Base-by-base conservation (phyloP, 768 basidiomycete genomes). In the Boletus pseudopeckii region DNA sequence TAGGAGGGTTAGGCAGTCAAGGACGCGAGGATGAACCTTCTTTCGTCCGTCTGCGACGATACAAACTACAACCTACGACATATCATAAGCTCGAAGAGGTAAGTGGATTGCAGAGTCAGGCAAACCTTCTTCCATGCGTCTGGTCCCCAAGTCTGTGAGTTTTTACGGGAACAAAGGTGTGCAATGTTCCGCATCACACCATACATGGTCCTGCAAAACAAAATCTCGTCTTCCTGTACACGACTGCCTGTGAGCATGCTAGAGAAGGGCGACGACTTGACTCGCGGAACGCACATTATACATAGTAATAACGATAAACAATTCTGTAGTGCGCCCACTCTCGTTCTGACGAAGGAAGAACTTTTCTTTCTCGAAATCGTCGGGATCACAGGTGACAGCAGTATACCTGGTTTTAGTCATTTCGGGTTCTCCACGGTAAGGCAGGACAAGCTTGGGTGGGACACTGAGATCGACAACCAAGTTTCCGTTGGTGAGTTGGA, bases 271-370 rank as follows among this genome's bases (percentile, higher is more conserved):
- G 7, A 26, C 14, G 5, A 42, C 3, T 34, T 33, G n/a, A 54
- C n/a, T n/a, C 32, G 46, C 22, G 24, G 24, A 20, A 69, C 86
- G 66, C 69, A 96, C 95, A 68, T 97, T 97, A 68, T 88, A 97
- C 92, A 97, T 93, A 22, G 94, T 98, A 63, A 98, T 89, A 53
- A 92, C 90, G 66, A 98, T 88, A 74, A 96, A 90, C 50, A 98
- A 68, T 65, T 98, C 95, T 13, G 93, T 97, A 52, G 86, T 80
- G 49, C 93, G 79, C 30, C 85, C 83, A 56, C 73, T 81, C 64
- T 90, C 81, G 64, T 88, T 88, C 67, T 97, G 95, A 47, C 94
- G 79, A 30, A 98, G 77, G 55, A 86, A 89, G 70, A 91, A 95
- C 11, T 90, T 86, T 44, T 83, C 83, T 65, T 78, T 81, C 70